phyloP scores from a whole-genome alignment of 75 land plant genomes.

The Cupressus sempervirens region DNA sequence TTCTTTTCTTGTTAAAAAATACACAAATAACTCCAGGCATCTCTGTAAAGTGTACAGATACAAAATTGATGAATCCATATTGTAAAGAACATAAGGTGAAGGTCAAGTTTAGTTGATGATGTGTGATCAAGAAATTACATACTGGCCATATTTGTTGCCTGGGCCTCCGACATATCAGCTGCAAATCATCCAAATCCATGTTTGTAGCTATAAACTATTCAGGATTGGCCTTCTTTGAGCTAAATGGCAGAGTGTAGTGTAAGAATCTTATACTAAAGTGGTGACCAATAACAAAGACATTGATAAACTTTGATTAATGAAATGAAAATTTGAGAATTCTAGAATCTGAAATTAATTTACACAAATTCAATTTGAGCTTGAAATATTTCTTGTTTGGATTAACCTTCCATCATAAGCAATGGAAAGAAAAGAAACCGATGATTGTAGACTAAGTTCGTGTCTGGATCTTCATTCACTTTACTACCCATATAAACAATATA shows the following conservation, averaged over 20 bases:
- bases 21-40: slow-evolving; percentile 81
- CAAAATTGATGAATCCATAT: neutral
- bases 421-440: slow-evolving; percentile 56
- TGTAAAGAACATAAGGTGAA: neutral
- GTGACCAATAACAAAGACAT: neutral
- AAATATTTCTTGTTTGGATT: neutral
- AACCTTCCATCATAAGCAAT: slow-evolving; percentile 61
- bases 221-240: slow-evolving; percentile 47
- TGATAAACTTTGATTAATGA: neutral
- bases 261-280: neutral
- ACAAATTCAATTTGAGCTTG: neutral
- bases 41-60: slow-evolving; percentile 33
- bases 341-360: no score
- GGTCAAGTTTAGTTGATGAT: neutral
- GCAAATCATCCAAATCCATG: slow-evolving; percentile 84
- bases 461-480: slow-evolving; percentile 28
- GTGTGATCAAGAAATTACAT: neutral
- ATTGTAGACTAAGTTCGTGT: slow-evolving; percentile 32
- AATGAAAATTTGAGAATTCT: neutral
- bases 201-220: slow-evolving; percentile 70
- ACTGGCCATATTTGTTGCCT: slow-evolving; percentile 50
- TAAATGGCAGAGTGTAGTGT: slow-evolving; percentile 12
- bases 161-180: slow-evolving; percentile 47
- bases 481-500: slow-evolving; percentile 78
- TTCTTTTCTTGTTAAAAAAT: slow-evolving; percentile 53